Percentiles rank a stretch among this genome's conserved stretches.
These are phyloP conservation scores for Ilex aquifolium DNA, from an alignment of 257 asterid genomes.

Conservation along the genomic window DNA sequence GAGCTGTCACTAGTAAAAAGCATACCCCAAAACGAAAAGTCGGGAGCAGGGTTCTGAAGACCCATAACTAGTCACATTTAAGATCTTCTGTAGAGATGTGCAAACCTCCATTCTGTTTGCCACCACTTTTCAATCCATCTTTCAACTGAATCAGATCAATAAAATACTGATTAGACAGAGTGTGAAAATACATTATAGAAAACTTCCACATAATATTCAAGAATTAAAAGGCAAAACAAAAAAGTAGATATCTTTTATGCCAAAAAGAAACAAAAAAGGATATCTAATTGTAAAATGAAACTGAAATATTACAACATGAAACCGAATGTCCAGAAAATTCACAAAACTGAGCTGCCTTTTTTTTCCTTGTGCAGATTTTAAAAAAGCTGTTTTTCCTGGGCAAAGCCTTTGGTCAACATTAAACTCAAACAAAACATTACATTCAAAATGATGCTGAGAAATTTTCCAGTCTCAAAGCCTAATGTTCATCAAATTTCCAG, in stretches of 20 bases:
- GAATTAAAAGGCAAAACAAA: too few species aligned
- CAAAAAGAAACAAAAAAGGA: background rate
- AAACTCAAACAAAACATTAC: too few species aligned
- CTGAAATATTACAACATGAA: background rate
- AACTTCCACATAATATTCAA: too few species aligned
- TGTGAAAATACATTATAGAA: too few species aligned
- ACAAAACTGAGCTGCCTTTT: background rate
- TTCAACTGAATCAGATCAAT: slow-evolving; percentile 35
- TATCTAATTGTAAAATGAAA: too few species aligned
- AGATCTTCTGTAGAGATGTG: slow-evolving; percentile 24
- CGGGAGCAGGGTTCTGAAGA: background rate
- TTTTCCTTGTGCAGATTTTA: too few species aligned
- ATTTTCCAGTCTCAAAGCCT: too few species aligned
- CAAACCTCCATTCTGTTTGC: slow-evolving; percentile 26
- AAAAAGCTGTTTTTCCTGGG: too few species aligned
- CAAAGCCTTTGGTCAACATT: too few species aligned
- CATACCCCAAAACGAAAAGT: background rate
- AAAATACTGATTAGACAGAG: background rate
- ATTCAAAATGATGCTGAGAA: background rate
- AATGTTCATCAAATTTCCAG: background rate
- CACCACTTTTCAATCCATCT: slow-evolving; percentile 39
- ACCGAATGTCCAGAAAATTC: background rate
- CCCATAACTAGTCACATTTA: slow-evolving; percentile 39
- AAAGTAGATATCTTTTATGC: too few species aligned
- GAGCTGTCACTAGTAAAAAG: slow-evolving; percentile 14